Evolutionary conservation across 2,329 filamentous ascomycete genomes (phyloP), one percentile per base, ranked within the genome.

Genomic region (Conoideocrella luteorostrata): DNA sequence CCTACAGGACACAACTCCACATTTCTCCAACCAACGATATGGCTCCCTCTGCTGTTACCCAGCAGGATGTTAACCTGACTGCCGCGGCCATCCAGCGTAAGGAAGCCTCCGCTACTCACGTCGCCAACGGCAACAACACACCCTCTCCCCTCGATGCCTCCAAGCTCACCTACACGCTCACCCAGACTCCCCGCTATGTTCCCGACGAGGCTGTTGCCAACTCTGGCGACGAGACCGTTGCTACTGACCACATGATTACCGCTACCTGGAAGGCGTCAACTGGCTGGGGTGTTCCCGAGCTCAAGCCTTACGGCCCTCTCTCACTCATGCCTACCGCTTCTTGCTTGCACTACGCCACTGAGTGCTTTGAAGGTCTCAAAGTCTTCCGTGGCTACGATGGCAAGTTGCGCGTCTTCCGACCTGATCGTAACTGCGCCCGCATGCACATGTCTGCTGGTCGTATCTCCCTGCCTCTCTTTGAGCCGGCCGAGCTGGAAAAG

Each of bases 221-320:
- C 52, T 45, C 70, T 40, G 73, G 70, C 51, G 51, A 57, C 48
- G 72, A 75, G 60, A 78, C 74, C 50, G 67, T 80, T 59, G 78
- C 75, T 71, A 89, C 86, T 50, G 89, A 96, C 72, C 90, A 96
- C 72, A 95, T 95, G 88, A 72, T 93, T 56, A 83, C 81, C 41
- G 83, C 73, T 17, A 67, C 70, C 43, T 94, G 88, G 88, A 80
- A 73, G 26, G 66, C 63, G 18, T 60, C 68, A 34, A 59, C 66
- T 17, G 88, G 88, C 54, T 95, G 88, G 88, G 72, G 75, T 29
- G 71, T 77, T 2, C 88, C 88, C 2, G 75, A 84, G 54, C 75
- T 94, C 46, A 78, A 80, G 61, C 85, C 88, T 21, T 93, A 88
- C 64, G 85, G 86, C 0, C 84, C 86, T 10, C 69, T 95, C 42